Evolutionary conservation across 2,329 filamentous ascomycete species (phyloP), one percentile per base, ranked within the genome.

Genomic region (Penicillium sclerotiorum): DNA sequence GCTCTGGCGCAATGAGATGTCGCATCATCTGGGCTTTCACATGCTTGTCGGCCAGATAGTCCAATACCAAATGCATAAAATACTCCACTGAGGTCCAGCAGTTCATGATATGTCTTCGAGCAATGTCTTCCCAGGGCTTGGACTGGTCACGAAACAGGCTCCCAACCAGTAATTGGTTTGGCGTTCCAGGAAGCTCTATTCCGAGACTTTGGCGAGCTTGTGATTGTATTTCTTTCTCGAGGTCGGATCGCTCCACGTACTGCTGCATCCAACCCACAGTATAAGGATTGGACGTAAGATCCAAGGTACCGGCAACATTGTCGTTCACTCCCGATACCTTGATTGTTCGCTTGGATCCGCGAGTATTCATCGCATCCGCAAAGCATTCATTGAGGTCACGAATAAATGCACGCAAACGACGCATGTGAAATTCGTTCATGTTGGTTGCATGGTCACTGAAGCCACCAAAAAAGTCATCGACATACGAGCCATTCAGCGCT

Each of bases 401-500:
- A 13, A 69, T 51, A 3, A 61, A 28, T 1, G 66, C 61, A 2
- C 69, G 59, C 1, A 72, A 58, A 5, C 64, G 63, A 23, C 63
- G 60, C 37, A 44, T 40, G 21, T 65, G 58, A 0, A 56, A 53
- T 0, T 50, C 33, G 2, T 52, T 53, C 0, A 45, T 47, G 13
- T 57, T 60, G 2, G 61, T 27, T 11, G 20, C 7, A 11, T 36
- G 30, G 17, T 39, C 22, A 20, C 2, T 47, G 32, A 1, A 57
- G 21, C 0, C 47, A 3, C 70, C 67, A 36, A 78, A 78, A 50
- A 77, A 77, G 0, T 63, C 49, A 49, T 77, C 67, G 0, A 25
- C 45, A 44, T 78, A 78, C 18, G 64, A 64, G 0, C 76, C 76
- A 41, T 70, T 67, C n/a, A 76, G 47, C 0, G 71, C 73, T 20